Percentiles rank a stretch among this genome's conserved stretches.
These are phyloP conservation scores for Epichloe gansuensis DNA, from an alignment of 2,329 filamentous ascomycete species.

Conservation along the genomic window DNA sequence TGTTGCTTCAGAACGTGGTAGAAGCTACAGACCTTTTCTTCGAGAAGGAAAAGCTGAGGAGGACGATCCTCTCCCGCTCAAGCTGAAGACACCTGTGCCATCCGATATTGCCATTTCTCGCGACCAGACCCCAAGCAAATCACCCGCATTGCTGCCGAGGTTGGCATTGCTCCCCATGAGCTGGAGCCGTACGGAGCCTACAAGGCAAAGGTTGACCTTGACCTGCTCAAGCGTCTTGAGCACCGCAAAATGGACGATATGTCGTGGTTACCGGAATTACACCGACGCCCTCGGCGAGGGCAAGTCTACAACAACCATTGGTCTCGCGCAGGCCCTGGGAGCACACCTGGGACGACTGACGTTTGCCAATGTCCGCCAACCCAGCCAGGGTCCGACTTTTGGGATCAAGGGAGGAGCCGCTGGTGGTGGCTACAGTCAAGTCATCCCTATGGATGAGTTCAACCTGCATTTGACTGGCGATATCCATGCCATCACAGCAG, in stretches of 20 bases:
- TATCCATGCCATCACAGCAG: slow-evolving; percentile 92
- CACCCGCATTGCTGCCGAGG: slow-evolving; percentile 68
- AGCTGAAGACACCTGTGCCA: slow-evolving; percentile 70
- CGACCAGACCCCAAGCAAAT: slow-evolving; percentile 82
- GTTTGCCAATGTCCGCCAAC: slow-evolving; percentile 95
- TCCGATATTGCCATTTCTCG: slow-evolving; percentile 90
- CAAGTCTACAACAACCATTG: slow-evolving; percentile 96
- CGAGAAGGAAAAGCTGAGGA: slow-evolving; percentile 68
- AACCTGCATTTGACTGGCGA: slow-evolving; percentile 96
- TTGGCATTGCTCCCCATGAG: slow-evolving; percentile 81
- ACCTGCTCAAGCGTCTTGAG: slow-evolving; percentile 67
- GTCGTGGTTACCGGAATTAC: slow-evolving; percentile 93
- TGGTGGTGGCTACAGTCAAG: slow-evolving; percentile 95
- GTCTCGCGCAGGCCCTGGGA: slow-evolving; percentile 82
- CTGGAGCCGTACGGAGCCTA: slow-evolving; percentile 88
- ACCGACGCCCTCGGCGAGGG: slow-evolving; percentile 94
- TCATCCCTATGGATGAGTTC: slow-evolving; percentile 99
- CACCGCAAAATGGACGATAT: slow-evolving; percentile 87
- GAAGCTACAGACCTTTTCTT: slow-evolving; percentile 73
- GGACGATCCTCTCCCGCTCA: slow-evolving; percentile 71
- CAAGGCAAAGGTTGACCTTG: slow-evolving; percentile 90
- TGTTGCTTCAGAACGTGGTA: slow-evolving; percentile 93
- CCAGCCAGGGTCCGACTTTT: slow-evolving; percentile 94
- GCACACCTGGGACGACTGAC: slow-evolving; percentile 78
- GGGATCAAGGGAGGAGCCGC: slow-evolving; percentile 98